A percentile compares a stretch with the other conserved stretches of the same genome.
phyloP scores from a whole-genome alignment of 148 eudicot species.

The Limonium bicolor region DNA sequence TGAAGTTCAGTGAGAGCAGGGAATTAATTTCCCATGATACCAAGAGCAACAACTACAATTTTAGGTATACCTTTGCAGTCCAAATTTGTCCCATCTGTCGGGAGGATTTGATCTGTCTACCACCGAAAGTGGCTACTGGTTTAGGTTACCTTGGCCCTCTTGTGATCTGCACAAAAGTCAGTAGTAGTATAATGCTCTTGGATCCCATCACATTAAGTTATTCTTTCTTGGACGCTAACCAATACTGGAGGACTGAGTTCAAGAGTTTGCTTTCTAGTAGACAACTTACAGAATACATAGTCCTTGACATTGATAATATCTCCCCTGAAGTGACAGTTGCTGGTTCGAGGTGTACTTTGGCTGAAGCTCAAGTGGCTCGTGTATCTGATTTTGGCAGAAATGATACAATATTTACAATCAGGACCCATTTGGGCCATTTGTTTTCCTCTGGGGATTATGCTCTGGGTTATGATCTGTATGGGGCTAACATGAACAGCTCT shows the following conservation, averaged over 20 bases:
- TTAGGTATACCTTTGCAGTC: slow-evolving; percentile 57
- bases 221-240: slow-evolving; percentile 36
- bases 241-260: slow-evolving; percentile 42
- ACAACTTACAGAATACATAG: slow-evolving; percentile 43
- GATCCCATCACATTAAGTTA: slow-evolving; percentile 42
- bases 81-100: slow-evolving; percentile 65
- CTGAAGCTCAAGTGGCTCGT: slow-evolving; percentile 52
- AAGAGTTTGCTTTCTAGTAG: slow-evolving; percentile 25
- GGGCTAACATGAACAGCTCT: slow-evolving; percentile 40
- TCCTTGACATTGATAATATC: slow-evolving; percentile 26
- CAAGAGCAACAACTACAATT: slow-evolving; percentile 55
- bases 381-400: slow-evolving; percentile 62
- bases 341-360: slow-evolving; percentile 45
- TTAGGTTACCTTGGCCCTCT: slow-evolving; percentile 55
- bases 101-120: slow-evolving; percentile 70
- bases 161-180: slow-evolving; percentile 46
- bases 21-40: slow-evolving; percentile 51
- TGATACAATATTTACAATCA: slow-evolving; percentile 32
- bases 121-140: slow-evolving; percentile 31
- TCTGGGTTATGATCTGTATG: slow-evolving; percentile 59
- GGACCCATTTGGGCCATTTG: slow-evolving; percentile 58
- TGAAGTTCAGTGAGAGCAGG: slow-evolving; percentile 29
- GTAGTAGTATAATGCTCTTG: slow-evolving; percentile 28
- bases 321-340: slow-evolving; percentile 33
- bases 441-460: slow-evolving; percentile 47